Conservation (phyloP, 305 asterid species). For the Fraxinus floribunda region DNA sequence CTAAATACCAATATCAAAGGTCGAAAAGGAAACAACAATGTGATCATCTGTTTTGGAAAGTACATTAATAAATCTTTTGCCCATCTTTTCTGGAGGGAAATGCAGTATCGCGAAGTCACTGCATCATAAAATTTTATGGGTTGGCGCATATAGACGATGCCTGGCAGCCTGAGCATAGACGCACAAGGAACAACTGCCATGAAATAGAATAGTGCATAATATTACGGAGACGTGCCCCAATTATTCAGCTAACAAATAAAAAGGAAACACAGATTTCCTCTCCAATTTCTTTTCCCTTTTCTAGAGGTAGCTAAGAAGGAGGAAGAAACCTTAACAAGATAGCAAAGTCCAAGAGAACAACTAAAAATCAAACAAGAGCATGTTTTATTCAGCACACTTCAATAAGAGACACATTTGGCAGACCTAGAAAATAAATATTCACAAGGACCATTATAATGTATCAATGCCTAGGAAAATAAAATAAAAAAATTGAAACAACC, state of each 20-base stretch:
- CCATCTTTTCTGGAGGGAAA: neutral
- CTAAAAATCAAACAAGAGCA: neutral
- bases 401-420: neutral
- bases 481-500: neutral
- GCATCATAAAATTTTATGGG: neutral
- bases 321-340: neutral
- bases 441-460: neutral
- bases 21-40: neutral
- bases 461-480: neutral
- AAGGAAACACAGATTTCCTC: neutral
- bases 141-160: neutral
- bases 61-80: neutral
- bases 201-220: neutral
- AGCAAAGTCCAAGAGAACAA: neutral
- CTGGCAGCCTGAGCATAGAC: neutral
- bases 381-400: neutral
- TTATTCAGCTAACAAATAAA: neutral
- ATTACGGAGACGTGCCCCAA: neutral
- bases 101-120: neutral
- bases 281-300: neutral
- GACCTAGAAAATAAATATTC: neutral
- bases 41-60: neutral
- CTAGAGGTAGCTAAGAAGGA: neutral
- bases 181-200: neutral
- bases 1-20: neutral